Evolutionary conservation across 2,329 filamentous ascomycete species (phyloP), one percentile per base, ranked within the genome.

Genomic region (Diaporthe sp.): DNA sequence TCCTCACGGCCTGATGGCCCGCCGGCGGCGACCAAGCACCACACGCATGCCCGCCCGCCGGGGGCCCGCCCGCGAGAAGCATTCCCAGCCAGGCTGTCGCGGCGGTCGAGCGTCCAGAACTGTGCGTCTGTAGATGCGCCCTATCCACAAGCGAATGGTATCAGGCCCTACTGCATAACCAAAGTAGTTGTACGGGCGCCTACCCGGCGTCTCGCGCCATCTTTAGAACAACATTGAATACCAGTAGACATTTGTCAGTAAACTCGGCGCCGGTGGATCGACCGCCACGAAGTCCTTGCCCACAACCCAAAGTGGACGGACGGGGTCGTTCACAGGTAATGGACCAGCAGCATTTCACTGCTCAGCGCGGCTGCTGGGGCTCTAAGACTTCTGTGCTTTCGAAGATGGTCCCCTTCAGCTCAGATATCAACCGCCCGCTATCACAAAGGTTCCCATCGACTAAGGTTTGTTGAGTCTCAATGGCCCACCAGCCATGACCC

Each of bases 41-140:
- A 31, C 19, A 62, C 22, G 2, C 28, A 31, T 19, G 28, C 28
- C 61, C 44, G 42, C 44, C 44, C 62, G 62, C 44, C 31, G 62
- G 44, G 44, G 65, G 22, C 46, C 46, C 62, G 46, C 46, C n/a
- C 31, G 65, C 46, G 65, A 53, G 65, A 53, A 25, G 65, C 65
- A 68, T 53, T 28, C 65, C 65, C 49, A 68, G 65, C 31, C 65
- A 69, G 65, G 65, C 65, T 69, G n/a, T 55, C 34, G 49, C 34
- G 42, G n/a, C 46, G 34, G n/a, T 53, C 65, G n/a, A 34, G 34
- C 31, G 31, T 2, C 12, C 15, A 34, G 51, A 15, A 15, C 25
- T 8, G 44, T 22, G 22, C 42, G 57, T 34, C 37, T n/a, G 31
- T 68, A 19, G 34, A 42, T 42, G 49, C 34, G 65, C 65, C 65